phyloP scores from a whole-genome alignment of 371 early-diverging fungal species.

The Dinochytrium kinnereticum region DNA sequence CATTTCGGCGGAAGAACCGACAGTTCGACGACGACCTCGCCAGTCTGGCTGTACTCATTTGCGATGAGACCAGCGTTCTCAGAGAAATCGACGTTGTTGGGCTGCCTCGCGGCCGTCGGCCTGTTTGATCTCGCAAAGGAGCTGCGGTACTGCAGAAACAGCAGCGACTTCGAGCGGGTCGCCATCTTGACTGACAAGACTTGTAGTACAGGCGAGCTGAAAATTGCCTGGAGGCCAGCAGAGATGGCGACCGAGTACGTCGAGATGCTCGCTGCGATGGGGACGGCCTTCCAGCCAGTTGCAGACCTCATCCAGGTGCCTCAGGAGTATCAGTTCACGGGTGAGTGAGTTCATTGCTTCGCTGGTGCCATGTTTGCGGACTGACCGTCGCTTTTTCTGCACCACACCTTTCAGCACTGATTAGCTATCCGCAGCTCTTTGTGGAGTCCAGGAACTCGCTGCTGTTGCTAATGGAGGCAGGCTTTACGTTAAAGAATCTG shows the following conservation, averaged over 20 bases:
- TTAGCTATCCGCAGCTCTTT: not conserved
- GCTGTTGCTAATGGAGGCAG: not conserved
- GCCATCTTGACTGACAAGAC: conserved; percentile 53
- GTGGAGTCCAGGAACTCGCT: not conserved
- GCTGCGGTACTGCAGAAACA: conserved; percentile 92
- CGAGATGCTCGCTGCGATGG: not conserved
- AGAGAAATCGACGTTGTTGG: conserved; percentile 41
- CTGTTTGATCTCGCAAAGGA: conserved; percentile 76
- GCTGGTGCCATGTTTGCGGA: not conserved
- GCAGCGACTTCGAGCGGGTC: conserved; percentile 85
- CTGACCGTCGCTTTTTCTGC: not conserved
- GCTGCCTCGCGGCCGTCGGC: not conserved
- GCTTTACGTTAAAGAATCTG: not conserved
- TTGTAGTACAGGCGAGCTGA: no score
- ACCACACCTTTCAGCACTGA: not conserved
- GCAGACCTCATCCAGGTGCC: not conserved
- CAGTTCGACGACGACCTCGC: conserved; percentile 59
- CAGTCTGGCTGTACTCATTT: conserved; percentile 30
- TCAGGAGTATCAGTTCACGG: not conserved
- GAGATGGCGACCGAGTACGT: not conserved
- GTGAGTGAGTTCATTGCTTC: not conserved
- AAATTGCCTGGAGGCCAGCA: not conserved
- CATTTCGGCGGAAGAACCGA: conserved; percentile 84
- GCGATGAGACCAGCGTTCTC: conserved; percentile 71
- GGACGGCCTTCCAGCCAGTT: not conserved